Evolutionary conservation across 176 grass and related monocot genomes (phyloP), one percentile per base, ranked within the genome.

Genomic region (Carex parvula): DNA sequence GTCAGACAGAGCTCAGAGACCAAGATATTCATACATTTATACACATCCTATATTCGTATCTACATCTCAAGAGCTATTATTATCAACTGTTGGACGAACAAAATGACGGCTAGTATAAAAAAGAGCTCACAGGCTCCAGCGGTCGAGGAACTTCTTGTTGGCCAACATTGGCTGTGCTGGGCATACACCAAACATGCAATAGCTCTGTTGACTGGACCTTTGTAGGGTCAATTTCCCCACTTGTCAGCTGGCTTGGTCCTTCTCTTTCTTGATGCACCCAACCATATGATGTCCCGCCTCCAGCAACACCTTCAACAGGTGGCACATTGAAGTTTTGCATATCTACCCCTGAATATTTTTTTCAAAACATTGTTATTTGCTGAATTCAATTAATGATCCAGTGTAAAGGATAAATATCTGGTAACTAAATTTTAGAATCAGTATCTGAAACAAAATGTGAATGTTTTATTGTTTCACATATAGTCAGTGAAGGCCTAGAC

Each of bases 151-250:
- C 87, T 89, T 98, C 95, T 87, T 98, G 93, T 80, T 90, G 90
- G 78, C 91, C 76, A 87, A 98, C 59, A 91, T 92, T 98, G 87
- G 91, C 84, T 65, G 92, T 98, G 88, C 92, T 98, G 54, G 95
- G 92, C 95, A 98, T 87, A 87, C 84, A 98, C 95, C 95, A 98
- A 3, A 98, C 95, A 61, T 98, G 92, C 80, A 98, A 90, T 80
- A 98, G 88, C 75, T 98, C 91, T 86, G 79, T 53, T 48, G 92
- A 87, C 39, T 89, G 91, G 68, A 93, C 57, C 81, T 93, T 94
- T 22, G 89, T 85, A 85, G 91, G 92, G 55, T 98, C 92, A 90
- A 95, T 88, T 26, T 32, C 21, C 7, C 79, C 72, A 76, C 85
- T 72, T 55, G 80, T 52, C 73, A 87, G 70, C 65, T 93, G 35